Percentiles rank a stretch among this genome's conserved stretches.
Conservation (phyloP, 192 early-diverging fungal genomes). For the Mortierella hygrophila region DNA sequence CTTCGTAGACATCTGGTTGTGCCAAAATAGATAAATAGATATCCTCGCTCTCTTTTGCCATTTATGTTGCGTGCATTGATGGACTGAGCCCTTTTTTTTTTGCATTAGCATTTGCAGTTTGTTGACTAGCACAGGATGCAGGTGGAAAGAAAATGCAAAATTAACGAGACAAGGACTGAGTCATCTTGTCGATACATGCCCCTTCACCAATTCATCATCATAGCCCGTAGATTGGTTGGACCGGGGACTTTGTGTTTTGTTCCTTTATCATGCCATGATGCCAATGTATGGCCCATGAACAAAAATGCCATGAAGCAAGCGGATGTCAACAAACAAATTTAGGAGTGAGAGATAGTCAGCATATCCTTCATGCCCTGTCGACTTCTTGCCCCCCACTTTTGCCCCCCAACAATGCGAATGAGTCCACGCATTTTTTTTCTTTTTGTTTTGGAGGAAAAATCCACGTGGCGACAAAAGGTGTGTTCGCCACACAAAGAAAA, state of each 20-base stretch:
- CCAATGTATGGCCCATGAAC: not conserved
- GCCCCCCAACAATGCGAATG: slow-evolving; percentile 3
- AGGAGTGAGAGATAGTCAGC: no score
- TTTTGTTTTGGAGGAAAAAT: not conserved
- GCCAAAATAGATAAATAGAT: not conserved
- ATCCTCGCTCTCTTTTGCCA: not conserved
- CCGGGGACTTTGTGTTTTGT: not conserved
- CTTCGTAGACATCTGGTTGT: slow-evolving; percentile 68
- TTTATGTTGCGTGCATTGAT: not conserved
- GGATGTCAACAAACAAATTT: not conserved
- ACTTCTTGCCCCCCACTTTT: not conserved
- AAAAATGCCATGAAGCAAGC: no score
- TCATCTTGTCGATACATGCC: not conserved
- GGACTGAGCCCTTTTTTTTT: not conserved
- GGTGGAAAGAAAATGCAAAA: not conserved
- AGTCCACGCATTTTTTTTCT: not conserved
- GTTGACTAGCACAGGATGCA: not conserved
- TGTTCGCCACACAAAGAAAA: not conserved
- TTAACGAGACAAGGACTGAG: not conserved
- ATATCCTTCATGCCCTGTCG: not conserved
- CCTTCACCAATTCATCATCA: no score
- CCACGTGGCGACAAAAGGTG: not conserved
- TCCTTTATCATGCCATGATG: not conserved
- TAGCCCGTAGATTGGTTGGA: not conserved
- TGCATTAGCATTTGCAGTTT: not conserved